Evolutionary conservation across 2,329 filamentous ascomycete genomes (phyloP), one percentile per base, ranked within the genome.

Genomic region (Periconia macrospinosa): DNA sequence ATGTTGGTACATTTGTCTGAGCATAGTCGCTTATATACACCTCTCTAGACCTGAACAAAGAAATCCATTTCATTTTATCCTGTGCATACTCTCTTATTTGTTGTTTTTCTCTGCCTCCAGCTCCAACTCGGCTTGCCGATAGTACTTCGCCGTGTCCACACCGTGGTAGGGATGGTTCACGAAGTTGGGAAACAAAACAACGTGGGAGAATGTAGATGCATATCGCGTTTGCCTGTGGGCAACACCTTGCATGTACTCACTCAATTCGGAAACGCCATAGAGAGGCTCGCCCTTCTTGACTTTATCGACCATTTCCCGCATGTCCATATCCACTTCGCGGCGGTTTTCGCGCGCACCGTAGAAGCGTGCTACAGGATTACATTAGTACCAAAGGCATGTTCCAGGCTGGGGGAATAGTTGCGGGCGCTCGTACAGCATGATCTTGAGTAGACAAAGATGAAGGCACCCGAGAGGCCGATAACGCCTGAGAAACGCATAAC

Each of bases 121-220:
- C 76, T 99, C 94, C 74, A 88, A 83, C 82, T 99, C 94, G 8
- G 94, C 94, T 75, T 96, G 91, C 73, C 88, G 88, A 78, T 96
- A 99, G 80, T 99, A 99, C 81, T 99, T 99, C 61, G 93, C 92
- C 30, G 94, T 99, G 75, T 99, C 94, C 54, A 99, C 90, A 65
- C 94, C 94, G 75, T 99, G 94, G 84, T 72, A 71, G 20, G 60
- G 69, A 78, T 99, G 94, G 78, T 99, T 97, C 70, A 96, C 93
- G 78, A 99, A 89, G 81, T 99, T 99, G 79, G 96, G 93, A 94
- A 92, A 97, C 40, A 93, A 92, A 52, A 99, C 79, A 50, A 93
- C 85, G 71, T 92, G 89, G 61, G 90, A 79, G 76, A 93, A 94
- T 30, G 94, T 81, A 41, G 89, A 89, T 37, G 90, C 88, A 81